Evolutionary conservation across 768 basidiomycete species (phyloP).

Genomic region (Lentinula raphanica): DNA sequence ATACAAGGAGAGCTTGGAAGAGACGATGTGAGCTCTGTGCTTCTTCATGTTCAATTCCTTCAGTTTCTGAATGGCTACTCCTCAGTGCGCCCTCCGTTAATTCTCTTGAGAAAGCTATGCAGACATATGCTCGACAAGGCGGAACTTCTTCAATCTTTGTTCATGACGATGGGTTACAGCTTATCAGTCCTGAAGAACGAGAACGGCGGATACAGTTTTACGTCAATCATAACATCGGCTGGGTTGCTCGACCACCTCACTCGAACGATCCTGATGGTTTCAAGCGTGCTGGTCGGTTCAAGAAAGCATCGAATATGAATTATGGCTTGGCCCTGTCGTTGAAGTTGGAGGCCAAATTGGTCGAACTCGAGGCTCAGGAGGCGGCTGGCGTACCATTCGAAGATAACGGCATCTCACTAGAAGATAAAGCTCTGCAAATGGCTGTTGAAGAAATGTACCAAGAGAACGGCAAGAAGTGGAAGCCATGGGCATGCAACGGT

Average conservation of each 20-base stretch:
- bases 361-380: slow-evolving; percentile 37
- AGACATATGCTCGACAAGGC: slow-evolving; percentile 88
- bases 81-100: slow-evolving; percentile 65
- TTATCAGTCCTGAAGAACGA: slow-evolving; percentile 56
- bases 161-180: slow-evolving; percentile 80
- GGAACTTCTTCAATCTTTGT: slow-evolving; percentile 76
- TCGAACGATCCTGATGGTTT: slow-evolving; percentile 56
- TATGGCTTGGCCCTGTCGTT: slow-evolving; percentile 66
- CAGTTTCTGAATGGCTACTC: neutral
- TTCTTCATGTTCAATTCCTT: too few species aligned
- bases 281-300: slow-evolving; percentile 83
- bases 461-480: slow-evolving; percentile 53
- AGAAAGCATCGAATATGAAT: slow-evolving; percentile 91
- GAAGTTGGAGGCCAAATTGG: slow-evolving; percentile 50
- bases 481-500: slow-evolving; percentile 74
- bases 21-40: slow-evolving; percentile 80
- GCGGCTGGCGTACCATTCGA: slow-evolving; percentile 27
- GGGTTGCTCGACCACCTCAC: slow-evolving; percentile 78
- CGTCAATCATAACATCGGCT: slow-evolving; percentile 71
- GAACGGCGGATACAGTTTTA: slow-evolving; percentile 70
- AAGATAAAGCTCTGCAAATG: slow-evolving; percentile 67
- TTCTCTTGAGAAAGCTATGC: slow-evolving; percentile 81
- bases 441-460: slow-evolving; percentile 71
- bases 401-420: slow-evolving; percentile 40
- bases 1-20: slow-evolving; percentile 80